These are phyloP conservation scores for Chrysoporthe cubensis DNA, from an alignment of 2,329 filamentous ascomycete genomes.

Conservation along the genomic window DNA sequence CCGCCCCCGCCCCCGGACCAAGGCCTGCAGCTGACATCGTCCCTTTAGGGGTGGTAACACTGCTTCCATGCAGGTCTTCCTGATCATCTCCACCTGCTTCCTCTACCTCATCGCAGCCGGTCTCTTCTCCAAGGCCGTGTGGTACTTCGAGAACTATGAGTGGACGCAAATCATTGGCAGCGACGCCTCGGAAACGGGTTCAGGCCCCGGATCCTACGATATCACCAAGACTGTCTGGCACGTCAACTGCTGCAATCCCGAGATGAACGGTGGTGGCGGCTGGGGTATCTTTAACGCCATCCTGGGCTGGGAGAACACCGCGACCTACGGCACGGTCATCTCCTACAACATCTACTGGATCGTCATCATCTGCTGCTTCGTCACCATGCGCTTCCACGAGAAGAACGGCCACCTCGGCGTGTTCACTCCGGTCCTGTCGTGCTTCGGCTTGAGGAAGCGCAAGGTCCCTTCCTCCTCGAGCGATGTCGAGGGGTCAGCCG, in stretches of 20 bases:
- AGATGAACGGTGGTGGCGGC: conserved; percentile 65
- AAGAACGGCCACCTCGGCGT: background rate
- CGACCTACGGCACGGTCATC: background rate
- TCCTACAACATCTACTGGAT: background rate
- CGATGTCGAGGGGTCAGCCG: background rate
- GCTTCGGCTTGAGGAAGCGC: background rate
- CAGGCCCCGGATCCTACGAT: conserved; percentile 50
- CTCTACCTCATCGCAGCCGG: background rate
- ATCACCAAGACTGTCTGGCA: conserved; percentile 71
- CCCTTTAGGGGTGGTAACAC: background rate
- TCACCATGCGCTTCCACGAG: background rate
- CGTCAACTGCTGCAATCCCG: conserved; percentile 69
- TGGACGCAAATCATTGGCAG: background rate
- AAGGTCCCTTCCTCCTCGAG: background rate
- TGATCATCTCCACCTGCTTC: background rate
- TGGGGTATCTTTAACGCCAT: conserved; percentile 69
- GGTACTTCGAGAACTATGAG: background rate
- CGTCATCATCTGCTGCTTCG: background rate
- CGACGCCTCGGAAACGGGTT: background rate
- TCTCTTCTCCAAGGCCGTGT: background rate
- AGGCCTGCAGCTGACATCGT: background rate
- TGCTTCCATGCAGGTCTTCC: background rate
- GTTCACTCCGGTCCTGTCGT: background rate
- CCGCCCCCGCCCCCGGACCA: conserved; percentile 32
- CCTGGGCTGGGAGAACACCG: background rate